Evolutionary conservation across 768 basidiomycete species (phyloP), one percentile per base, ranked within the genome.

Genomic region (Amylocystis lapponica): DNA sequence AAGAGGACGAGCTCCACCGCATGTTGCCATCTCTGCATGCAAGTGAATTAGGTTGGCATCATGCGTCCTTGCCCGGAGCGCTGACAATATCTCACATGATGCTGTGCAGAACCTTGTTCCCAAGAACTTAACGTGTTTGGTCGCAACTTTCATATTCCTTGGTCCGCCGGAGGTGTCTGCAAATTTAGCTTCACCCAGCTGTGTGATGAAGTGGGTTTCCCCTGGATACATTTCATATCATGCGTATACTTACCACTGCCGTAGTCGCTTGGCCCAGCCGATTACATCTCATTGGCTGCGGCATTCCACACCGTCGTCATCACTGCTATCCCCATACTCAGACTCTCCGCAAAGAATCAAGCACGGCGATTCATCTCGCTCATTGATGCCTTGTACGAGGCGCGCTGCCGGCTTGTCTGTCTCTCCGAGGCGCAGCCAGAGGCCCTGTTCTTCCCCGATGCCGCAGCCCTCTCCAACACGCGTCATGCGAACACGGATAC

Each of bases 341-440:
- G 63, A 13, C 62, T 79, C 5, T 68, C 71, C 5, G 62, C 67
- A 25, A 81, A 79, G 63, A 75, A 81, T 56, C 74, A 79, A 55
- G 78, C 76, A 2, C 60, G 79, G 10, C 65, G 78, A 3, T 71
- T 80, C 54, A 81, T 80, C 47, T 79, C 75, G 13, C 67, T 80
- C 36, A 70, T 81, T 20, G 79, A 82, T 52, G 78, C 79, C 0
- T 60, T 79, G 1, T 79, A 78, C 63, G 65, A 72, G 63, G 66
- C 65, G 2, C 58, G 61, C 17, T 68, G 67, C 43, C 56, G 57
- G 21, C 26, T 69, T 23, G 44, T 67, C 36, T 71, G 69, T 43
- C 54, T 65, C 14, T 72, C 74, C 21, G 68, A 69, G 22, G 57
- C 66, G 0, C 41, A 43, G 9, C 66, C 66, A 3, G 68, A 75